Evolutionary conservation across 2,329 filamentous ascomycete genomes (phyloP), one percentile per base, ranked within the genome.

Genomic region (Cytospora schulzeri): DNA sequence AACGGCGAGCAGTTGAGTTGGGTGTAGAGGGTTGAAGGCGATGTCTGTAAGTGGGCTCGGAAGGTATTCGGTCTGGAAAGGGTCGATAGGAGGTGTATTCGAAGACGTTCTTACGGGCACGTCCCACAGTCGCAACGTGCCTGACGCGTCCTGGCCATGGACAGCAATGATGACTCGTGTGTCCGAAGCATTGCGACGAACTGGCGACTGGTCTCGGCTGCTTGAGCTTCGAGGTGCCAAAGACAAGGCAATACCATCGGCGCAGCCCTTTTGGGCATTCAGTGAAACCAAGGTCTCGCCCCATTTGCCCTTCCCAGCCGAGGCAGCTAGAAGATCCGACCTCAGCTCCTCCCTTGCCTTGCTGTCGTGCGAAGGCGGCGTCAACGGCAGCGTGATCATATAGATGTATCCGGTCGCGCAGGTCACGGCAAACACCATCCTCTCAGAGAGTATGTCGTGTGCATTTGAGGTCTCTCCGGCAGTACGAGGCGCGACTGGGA

Each of bases 11-110:
- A 89, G 79, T 69, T 88, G 86, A 3, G 83, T 85, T 1, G 81
- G 77, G 68, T 85, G 80, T 11, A 63, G 45, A 24, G 62, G 62
- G 71, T 88, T 89, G 73, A 89, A 89, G 0, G 84, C 80, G 62
- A 89, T 81, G 63, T 79, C 78, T 19, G 78, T 79, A 1, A 88
- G 79, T 1, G 85, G 83, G 12, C 77, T 79, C 0, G 85, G 78
- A 5, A 89, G 75, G 68, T 80, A 87, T 66, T 88, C 83, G 14
- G 81, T 84, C 71, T 89, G 87, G 71, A 89, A 88, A 0, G 87
- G 81, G 48, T 80, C 77, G 28, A 80, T 69, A 4, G 72, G 71
- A 48, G 66, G 69, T 65, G 70, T 69, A 65, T 70, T 68, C 62
- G 78, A 78, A 60, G 71, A 72, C 38, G 70, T 65, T 29, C 83